These are phyloP conservation scores for Exophiala oligosperma DNA, from an alignment of 2,329 filamentous ascomycete species.

Conservation along the genomic window DNA sequence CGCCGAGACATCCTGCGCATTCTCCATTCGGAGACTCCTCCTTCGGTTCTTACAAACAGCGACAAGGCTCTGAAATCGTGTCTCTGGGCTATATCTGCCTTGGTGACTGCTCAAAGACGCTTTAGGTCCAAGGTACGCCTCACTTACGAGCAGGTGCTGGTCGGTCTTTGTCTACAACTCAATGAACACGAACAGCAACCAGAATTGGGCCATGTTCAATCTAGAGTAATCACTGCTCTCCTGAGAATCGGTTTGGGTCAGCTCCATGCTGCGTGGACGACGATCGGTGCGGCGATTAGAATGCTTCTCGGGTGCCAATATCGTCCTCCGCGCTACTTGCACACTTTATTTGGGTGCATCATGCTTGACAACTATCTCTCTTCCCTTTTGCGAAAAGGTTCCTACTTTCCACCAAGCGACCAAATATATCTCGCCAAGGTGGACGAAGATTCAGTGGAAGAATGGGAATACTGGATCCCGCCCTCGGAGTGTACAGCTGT, in stretches of 20 bases:
- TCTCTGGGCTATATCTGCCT: slow-evolving; percentile 46
- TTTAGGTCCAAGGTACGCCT: too few relatives aligned
- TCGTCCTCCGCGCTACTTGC: slow-evolving; percentile 41
- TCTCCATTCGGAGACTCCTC: slow-evolving; percentile 41
- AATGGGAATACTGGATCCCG: slow-evolving; percentile 67
- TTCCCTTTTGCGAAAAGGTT: slow-evolving; percentile 44
- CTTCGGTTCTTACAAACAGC: neutral
- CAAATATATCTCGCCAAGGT: slow-evolving; percentile 45
- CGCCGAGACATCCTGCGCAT: slow-evolving; percentile 58
- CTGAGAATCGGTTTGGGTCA: slow-evolving; percentile 50
- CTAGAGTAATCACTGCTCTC: slow-evolving; percentile 45
- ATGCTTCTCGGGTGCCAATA: slow-evolving; percentile 50
- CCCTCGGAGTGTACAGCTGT: neutral
- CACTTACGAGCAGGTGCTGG: too few relatives aligned
- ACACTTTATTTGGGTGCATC: slow-evolving; percentile 51
- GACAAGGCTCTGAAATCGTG: slow-evolving; percentile 39
- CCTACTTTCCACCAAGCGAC: slow-evolving; percentile 43
- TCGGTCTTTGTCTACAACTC: neutral
- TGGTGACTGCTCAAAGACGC: slow-evolving; percentile 37
- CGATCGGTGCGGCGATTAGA: slow-evolving; percentile 40
- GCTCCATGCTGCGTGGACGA: slow-evolving; percentile 53
- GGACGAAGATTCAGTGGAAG: slow-evolving; percentile 67
- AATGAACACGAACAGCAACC: slow-evolving; percentile 13
- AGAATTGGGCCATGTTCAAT: slow-evolving; percentile 46
- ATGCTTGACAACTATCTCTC: slow-evolving; percentile 54